Evolutionary conservation across 2,329 filamentous ascomycete genomes (phyloP), one percentile per base, ranked within the genome.

Genomic region (Beauveria medogensis): DNA sequence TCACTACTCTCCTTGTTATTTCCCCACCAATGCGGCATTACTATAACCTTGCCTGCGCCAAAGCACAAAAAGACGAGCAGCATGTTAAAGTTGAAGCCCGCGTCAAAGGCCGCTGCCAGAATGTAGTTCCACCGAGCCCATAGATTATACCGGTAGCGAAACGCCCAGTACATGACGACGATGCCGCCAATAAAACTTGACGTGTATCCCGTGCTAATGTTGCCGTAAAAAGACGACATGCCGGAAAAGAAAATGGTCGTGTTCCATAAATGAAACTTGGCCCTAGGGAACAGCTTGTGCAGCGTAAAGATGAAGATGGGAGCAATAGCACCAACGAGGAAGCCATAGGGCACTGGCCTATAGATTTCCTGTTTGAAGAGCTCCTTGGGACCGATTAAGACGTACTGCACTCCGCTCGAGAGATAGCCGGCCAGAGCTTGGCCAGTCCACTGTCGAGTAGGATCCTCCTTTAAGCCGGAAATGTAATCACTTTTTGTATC

Each of bases 11-110:
- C 72, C 30, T 71, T 75, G 64, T 84, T 79, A 65, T 86, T 86
- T 0, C 83, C 83, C 82, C 83, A 86, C 84, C 84, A 86, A 63
- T 82, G 68, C n/a, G 82, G 82, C 83, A 86, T 86, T 18, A 71
- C 74, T 8, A 85, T 71, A 37, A 82, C 74, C 72, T 81, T 84
- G 0, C 77, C 82, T 7, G 79, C 78, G 1, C 82, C 80, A 65
- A 86, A 84, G 63, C 80, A 81, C 62, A 86, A 67, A 68, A 86
- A 86, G n/a, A 85, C 79, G 20, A 86, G 72, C 63, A 87, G 65
- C 77, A 85, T 78, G 64, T 84, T 84, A 22, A 86, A 72, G 67
- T 86, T 86, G 67, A 84, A 86, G 0, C 82, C 83, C 0, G 83
- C 82, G 68, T 86, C 83, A 65, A 85, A 82, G 1, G 83, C 83